Conservation (phyloP, 2,329 filamentous ascomycete genomes). For the Xylariaceae sp. region DNA sequence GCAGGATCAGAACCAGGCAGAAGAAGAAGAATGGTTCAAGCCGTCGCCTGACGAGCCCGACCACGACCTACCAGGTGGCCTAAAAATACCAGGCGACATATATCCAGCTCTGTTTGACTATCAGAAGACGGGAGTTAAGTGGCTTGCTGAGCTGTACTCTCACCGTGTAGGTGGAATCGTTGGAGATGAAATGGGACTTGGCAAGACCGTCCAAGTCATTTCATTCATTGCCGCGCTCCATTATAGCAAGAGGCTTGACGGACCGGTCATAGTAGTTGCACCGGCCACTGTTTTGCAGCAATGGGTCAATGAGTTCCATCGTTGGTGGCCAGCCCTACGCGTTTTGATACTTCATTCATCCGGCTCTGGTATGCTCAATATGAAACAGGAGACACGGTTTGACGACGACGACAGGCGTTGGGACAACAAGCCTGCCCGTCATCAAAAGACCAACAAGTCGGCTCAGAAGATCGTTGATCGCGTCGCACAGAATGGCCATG, state of each 20-base stretch:
- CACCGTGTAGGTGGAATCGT: constrained; percentile 91
- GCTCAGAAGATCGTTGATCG: constrained; percentile 77
- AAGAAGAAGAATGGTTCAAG: constrained; percentile 67
- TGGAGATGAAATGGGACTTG: constrained; percentile 97
- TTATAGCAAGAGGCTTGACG: constrained; percentile 78
- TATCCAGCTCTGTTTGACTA: constrained; percentile 91
- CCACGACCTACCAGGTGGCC: constrained; percentile 65
- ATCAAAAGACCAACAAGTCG: constrained; percentile 50
- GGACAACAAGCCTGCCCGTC: constrained; percentile 42
- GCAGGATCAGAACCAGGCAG: constrained; percentile 33
- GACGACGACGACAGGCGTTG: constrained; percentile 52
- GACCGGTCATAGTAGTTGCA: constrained; percentile 85
- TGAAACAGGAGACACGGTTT: constrained; percentile 56
- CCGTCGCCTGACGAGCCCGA: constrained; percentile 80
- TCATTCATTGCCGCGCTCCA: constrained; percentile 86
- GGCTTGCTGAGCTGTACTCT: constrained; percentile 87
- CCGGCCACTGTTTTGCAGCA: constrained; percentile 93
- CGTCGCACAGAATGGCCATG: constrained; percentile 79
- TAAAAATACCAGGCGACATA: constrained; percentile 86
- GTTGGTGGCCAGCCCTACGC: constrained; percentile 98
- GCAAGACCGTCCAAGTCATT: constrained; percentile 73
- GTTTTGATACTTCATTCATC: constrained; percentile 94
- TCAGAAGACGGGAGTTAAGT: constrained; percentile 93
- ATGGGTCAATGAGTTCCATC: constrained; percentile 98
- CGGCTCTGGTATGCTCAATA: constrained; percentile 90